These are phyloP conservation scores for Termitomyces sp. DNA, from an alignment of 768 basidiomycete species.

Conservation along the genomic window DNA sequence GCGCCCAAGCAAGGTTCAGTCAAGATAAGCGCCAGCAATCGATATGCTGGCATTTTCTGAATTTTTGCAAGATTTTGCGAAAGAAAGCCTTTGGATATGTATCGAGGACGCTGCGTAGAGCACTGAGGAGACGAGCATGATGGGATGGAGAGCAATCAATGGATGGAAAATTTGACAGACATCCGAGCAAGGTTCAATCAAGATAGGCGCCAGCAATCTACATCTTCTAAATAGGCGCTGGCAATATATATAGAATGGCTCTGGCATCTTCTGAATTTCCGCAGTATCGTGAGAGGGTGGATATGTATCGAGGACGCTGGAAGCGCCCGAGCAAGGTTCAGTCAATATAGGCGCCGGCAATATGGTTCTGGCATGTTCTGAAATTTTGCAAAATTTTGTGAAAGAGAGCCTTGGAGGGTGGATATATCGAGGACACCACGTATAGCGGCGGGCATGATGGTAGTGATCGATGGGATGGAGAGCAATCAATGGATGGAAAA, in stretches of 20 bases:
- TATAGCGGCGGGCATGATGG: constrained; percentile 4
- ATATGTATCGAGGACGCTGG: no score
- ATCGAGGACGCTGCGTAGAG: constrained; percentile 27
- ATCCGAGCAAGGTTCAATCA: neutral
- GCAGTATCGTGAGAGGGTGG: no score
- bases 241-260: no score
- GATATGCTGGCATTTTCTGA: constrained; percentile 39
- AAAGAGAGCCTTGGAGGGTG: constrained; percentile 32
- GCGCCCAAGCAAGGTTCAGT: neutral
- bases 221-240: no score
- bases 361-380: constrained; percentile 34
- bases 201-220: neutral
- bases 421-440: constrained; percentile 35
- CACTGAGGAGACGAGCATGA: constrained; percentile 7
- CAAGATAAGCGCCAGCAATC: neutral
- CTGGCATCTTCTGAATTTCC: no score
- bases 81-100: constrained; percentile 41
- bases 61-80: constrained; percentile 42
- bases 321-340: no score
- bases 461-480: neutral
- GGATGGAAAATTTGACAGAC: neutral
- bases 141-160: neutral
- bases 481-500: neutral
- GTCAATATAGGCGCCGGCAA: no score
- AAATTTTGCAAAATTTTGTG: constrained; percentile 43